Conservation (phyloP, 2,329 filamentous ascomycete genomes). For the Neoascochyta sp. region DNA sequence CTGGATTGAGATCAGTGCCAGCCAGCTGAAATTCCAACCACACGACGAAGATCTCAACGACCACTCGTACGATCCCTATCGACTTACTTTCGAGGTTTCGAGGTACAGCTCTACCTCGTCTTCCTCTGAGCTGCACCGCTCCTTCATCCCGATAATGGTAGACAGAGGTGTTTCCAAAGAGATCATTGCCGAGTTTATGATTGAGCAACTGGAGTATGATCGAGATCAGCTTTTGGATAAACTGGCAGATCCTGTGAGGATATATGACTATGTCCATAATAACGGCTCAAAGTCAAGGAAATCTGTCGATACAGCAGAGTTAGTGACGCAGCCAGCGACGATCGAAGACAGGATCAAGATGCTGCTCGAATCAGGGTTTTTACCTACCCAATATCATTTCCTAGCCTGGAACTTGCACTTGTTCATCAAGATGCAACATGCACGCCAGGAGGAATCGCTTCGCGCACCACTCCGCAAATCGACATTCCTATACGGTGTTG, state of each 20-base stretch:
- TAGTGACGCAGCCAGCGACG: constrained; percentile 22
- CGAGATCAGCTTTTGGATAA: constrained; percentile 52
- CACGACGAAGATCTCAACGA: constrained; percentile 47
- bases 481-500: constrained; percentile 62
- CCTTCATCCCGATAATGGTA: constrained; percentile 65
- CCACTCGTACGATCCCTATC: constrained; percentile 42
- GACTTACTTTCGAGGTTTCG: constrained; percentile 65
- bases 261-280: constrained; percentile 44
- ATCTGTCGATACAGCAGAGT: constrained; percentile 12
- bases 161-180: constrained; percentile 52
- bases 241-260: constrained; percentile 54
- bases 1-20: constrained; percentile 64
- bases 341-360: constrained; percentile 27
- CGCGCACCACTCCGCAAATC: constrained; percentile 61
- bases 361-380: constrained; percentile 52
- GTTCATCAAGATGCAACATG: constrained; percentile 52
- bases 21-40: constrained; percentile 64
- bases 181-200: constrained; percentile 50
- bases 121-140: constrained; percentile 59
- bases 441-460: constrained; percentile 53
- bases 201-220: constrained; percentile 49
- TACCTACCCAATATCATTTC: constrained; percentile 47
- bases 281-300: constrained; percentile 31
- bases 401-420: constrained; percentile 49
- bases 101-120: constrained; percentile 47